phyloP scores from a whole-genome alignment of 2,329 filamentous ascomycete genomes.

The Colletotrichum sp. region DNA sequence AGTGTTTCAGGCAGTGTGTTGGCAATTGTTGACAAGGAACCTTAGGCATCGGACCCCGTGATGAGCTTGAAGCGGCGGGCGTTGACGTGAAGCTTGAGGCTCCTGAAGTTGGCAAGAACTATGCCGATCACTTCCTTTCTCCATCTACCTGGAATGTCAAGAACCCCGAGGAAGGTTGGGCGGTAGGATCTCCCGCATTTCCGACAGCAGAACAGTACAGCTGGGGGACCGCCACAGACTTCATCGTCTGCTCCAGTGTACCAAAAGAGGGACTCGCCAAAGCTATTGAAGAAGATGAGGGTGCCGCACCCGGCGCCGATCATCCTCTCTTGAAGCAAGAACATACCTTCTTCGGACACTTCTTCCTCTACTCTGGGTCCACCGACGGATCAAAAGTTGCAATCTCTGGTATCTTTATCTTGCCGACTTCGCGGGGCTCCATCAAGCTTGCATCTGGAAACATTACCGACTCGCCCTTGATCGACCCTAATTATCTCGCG shows the following conservation, averaged over 20 bases:
- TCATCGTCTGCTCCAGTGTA: conserved; percentile 33
- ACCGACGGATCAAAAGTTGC: conserved; percentile 22
- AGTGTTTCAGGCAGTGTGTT: fast-evolving
- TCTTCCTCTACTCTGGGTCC: conserved; percentile 38
- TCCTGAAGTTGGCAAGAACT: conserved; percentile 54
- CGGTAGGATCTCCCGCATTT: conserved; percentile 30
- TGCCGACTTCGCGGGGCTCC: conserved; percentile 30
- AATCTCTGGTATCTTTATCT: conserved; percentile 22
- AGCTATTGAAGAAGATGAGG: conserved; percentile 38
- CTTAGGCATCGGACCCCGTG: conserved; percentile 48
- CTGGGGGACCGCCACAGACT: conserved; percentile 34
- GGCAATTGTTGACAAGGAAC: not conserved
- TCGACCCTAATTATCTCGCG: conserved; percentile 34
- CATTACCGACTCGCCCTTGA: conserved; percentile 21
- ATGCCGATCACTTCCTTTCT: conserved; percentile 43
- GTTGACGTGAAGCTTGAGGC: conserved; percentile 46
- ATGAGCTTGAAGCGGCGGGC: conserved; percentile 42
- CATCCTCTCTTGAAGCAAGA: conserved; percentile 34
- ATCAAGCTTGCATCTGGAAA: conserved; percentile 25
- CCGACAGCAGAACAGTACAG: conserved; percentile 30
- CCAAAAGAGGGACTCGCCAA: conserved; percentile 28
- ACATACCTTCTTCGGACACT: conserved; percentile 29
- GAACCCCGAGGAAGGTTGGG: conserved; percentile 29
- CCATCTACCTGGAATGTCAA: conserved; percentile 35
- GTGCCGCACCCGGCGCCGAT: conserved; percentile 30